phyloP scores from a whole-genome alignment of 208 protist genomes.

The Leishmania turanica region DNA sequence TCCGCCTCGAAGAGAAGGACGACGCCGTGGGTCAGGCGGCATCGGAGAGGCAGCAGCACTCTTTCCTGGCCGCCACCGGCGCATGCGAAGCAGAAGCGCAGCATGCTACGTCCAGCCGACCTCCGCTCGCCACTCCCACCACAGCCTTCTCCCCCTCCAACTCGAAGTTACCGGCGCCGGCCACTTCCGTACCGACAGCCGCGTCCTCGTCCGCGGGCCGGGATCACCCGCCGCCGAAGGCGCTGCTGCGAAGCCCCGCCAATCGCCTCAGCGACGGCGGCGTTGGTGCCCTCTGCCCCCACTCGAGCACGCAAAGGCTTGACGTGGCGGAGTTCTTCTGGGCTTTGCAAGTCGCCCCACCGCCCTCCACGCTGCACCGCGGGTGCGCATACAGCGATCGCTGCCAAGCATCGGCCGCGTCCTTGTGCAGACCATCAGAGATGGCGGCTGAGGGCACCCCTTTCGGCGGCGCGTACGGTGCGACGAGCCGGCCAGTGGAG shows the following conservation, averaged over 20 bases:
- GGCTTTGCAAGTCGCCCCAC: slow-evolving; percentile 35
- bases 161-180: not conserved
- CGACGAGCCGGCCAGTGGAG: not conserved
- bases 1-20: not conserved
- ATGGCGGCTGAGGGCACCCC: not conserved
- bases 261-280: not conserved
- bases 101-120: not conserved
- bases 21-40: not conserved
- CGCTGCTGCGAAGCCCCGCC: not conserved
- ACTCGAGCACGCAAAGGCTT: slow-evolving; percentile 7
- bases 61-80: not conserved
- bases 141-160: slow-evolving; percentile 10
- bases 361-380: slow-evolving; percentile 22
- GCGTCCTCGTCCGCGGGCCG: not conserved
- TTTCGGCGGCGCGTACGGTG: slow-evolving; percentile 1
- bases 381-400: slow-evolving; percentile 8
- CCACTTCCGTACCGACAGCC: not conserved
- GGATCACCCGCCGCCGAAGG: not conserved
- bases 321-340: slow-evolving; percentile 39
- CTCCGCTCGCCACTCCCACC: slow-evolving; percentile 6
- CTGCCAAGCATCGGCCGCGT: slow-evolving; percentile 19
- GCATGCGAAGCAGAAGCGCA: not conserved
- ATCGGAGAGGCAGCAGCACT: not conserved
- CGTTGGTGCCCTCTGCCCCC: not conserved
- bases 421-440: not conserved